Conservation (phyloP, 2,329 filamentous ascomycete species). For the Fusarium sacchari region DNA sequence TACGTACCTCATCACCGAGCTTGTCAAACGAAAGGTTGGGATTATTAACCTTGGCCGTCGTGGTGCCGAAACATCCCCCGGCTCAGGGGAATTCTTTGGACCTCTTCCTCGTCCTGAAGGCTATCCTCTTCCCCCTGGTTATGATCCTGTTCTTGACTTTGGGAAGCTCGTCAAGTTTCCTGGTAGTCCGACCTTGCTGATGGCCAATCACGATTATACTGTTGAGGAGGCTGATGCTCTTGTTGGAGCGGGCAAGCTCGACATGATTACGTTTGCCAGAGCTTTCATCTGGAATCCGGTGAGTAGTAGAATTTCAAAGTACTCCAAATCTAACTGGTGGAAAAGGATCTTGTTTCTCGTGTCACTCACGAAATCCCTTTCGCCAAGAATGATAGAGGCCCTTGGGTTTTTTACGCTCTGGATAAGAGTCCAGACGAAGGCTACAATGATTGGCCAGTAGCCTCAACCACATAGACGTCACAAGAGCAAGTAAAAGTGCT, state of each 20-base stretch:
- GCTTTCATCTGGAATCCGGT: conserved; percentile 8
- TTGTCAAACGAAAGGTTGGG: not conserved
- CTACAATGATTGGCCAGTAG: conserved; percentile 16
- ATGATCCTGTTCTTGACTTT: conserved; percentile 10
- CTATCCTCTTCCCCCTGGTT: not conserved
- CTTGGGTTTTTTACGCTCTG: not conserved
- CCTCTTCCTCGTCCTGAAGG: not conserved
- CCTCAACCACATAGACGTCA: accelerated
- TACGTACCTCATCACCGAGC: not conserved
- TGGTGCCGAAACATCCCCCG: not conserved
- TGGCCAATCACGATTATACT: conserved; percentile 16
- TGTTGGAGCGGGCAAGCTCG: not conserved
- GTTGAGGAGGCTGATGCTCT: not conserved
- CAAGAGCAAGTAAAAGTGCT: no score
- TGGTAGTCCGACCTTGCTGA: not conserved
- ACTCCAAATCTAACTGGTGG: not conserved
- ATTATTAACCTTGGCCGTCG: conserved; percentile 8
- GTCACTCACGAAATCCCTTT: not conserved
- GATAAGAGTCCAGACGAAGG: not conserved
- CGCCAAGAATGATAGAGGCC: not conserved
- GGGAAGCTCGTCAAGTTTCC: conserved; percentile 1
- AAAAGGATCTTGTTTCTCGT: not conserved
- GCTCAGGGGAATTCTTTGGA: not conserved
- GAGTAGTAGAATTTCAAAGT: not conserved
- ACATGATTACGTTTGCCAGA: conserved; percentile 2